These are phyloP conservation scores for Hypoxylon sp. DNA, from an alignment of 2,329 filamentous ascomycete genomes.

Conservation along the genomic window DNA sequence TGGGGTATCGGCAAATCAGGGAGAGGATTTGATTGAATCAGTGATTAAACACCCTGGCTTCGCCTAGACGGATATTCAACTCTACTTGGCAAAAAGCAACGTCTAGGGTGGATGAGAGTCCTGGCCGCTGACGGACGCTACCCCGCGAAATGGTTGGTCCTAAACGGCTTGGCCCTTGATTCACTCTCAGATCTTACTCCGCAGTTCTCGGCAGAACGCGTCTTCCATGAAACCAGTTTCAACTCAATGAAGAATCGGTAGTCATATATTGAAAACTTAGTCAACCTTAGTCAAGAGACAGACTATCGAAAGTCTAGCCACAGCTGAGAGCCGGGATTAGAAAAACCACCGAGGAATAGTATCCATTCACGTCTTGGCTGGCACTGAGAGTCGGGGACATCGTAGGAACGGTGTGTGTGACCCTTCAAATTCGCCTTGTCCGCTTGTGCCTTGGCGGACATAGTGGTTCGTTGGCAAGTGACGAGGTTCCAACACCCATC, in stretches of 20 bases:
- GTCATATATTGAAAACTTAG: conserved; percentile 18
- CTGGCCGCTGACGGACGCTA: conserved; percentile 37
- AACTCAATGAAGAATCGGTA: conserved; percentile 17
- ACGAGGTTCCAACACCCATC: conserved; percentile 2
- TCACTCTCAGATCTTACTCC: conserved; percentile 41
- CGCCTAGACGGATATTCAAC: conserved; percentile 50
- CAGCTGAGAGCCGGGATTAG: conserved; percentile 35
- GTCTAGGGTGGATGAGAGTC: conserved; percentile 12
- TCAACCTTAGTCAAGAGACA: conserved; percentile 4
- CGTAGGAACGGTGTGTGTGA: conserved; percentile 10
- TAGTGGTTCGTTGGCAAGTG: conserved; percentile 15
- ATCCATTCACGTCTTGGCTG: conserved; percentile 17
- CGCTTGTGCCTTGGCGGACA: conserved; percentile 27
- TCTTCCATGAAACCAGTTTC: conserved; percentile 22
- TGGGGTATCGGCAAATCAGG: conserved; percentile 47
- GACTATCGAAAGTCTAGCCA: conserved; percentile 24
- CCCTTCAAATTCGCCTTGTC: background rate
- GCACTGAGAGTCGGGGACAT: background rate
- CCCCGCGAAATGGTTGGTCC: conserved; percentile 44
- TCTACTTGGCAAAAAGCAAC: conserved; percentile 45
- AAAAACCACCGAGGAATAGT: conserved; percentile 31
- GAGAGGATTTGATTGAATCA: conserved; percentile 45
- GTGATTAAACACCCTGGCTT: conserved; percentile 42
- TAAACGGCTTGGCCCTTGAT: conserved; percentile 32
- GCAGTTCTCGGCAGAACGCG: conserved; percentile 40